Conservation (phyloP, 305 asterid genomes). For the Solanum hybrid region DNA sequence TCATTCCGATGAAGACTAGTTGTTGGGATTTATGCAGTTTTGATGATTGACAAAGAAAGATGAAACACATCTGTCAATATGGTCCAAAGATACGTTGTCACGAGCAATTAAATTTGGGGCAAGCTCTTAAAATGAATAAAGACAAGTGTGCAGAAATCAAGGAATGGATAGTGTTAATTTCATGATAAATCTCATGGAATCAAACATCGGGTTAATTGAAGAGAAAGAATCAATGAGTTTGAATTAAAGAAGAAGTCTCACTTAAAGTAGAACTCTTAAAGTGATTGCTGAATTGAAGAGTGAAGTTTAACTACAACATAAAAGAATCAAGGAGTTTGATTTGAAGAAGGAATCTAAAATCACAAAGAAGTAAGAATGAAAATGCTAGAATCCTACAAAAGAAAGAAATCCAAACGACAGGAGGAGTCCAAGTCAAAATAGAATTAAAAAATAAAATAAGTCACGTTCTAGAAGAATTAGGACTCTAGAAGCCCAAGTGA, state of each 20-base stretch:
- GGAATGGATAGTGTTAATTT: no score
- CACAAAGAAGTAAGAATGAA: neutral
- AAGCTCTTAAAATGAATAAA: no score
- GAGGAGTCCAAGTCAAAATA: neutral
- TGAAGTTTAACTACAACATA: neutral
- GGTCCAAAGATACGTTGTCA: neutral
- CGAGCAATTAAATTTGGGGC: neutral
- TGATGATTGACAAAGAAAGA: neutral
- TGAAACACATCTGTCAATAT: neutral
- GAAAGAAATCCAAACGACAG: neutral
- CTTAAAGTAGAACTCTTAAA: neutral
- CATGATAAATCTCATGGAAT: neutral
- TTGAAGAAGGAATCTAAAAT: neutral
- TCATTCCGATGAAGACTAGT: neutral
- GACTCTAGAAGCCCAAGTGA: neutral
- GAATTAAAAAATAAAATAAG: neutral
- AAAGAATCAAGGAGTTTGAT: neutral
- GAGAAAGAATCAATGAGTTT: neutral
- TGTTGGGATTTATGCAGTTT: neutral
- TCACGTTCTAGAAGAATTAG: neutral
- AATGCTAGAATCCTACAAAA: neutral
- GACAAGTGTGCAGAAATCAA: neutral
- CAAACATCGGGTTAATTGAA: neutral
- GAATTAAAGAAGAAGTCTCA: neutral
- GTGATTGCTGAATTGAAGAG: neutral